Evolutionary conservation across 495 filamentous ascomycete genomes (phyloP).

Genomic region (Hypoxylon intermedium): DNA sequence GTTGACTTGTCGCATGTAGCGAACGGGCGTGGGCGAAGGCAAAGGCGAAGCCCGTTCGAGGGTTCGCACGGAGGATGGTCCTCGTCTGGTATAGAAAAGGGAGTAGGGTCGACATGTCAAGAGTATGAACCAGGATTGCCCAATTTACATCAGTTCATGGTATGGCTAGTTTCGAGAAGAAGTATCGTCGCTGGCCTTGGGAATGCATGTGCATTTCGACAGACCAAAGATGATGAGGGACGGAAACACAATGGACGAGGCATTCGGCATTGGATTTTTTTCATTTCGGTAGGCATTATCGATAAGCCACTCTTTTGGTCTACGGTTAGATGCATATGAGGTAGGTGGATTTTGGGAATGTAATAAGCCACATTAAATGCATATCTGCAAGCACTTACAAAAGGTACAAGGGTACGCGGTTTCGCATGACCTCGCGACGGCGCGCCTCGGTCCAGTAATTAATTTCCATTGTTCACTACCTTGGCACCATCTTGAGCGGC

Average conservation of each 20-base stretch:
- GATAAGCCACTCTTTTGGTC: not conserved
- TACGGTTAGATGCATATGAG: too few relatives aligned
- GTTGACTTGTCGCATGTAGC: constrained; percentile 22
- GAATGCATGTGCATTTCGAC: too few relatives aligned
- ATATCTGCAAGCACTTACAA: not conserved
- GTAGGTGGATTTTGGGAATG: too few relatives aligned
- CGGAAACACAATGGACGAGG: too few relatives aligned
- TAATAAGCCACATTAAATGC: not conserved
- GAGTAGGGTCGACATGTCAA: constrained; percentile 47
- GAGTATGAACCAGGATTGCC: too few relatives aligned
- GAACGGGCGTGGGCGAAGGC: constrained; percentile 23
- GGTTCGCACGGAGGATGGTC: constrained; percentile 56
- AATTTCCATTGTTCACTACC: constrained; percentile 28
- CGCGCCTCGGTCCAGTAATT: constrained; percentile 38
- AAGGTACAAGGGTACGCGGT: constrained; percentile 24
- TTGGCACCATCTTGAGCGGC: constrained; percentile 6
- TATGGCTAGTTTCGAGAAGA: too few relatives aligned
- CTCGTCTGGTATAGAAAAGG: constrained; percentile 78
- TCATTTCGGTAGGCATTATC: not conserved
- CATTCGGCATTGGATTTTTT: not conserved
- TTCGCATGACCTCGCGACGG: constrained; percentile 38
- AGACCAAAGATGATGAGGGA: too few relatives aligned
- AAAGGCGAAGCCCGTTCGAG: constrained; percentile 24
- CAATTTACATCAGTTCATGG: too few relatives aligned
- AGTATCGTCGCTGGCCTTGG: too few relatives aligned